These are phyloP conservation scores for Thelephora terrestris DNA, from an alignment of 1,284 basidiomycete genomes.

Conservation along the genomic window DNA sequence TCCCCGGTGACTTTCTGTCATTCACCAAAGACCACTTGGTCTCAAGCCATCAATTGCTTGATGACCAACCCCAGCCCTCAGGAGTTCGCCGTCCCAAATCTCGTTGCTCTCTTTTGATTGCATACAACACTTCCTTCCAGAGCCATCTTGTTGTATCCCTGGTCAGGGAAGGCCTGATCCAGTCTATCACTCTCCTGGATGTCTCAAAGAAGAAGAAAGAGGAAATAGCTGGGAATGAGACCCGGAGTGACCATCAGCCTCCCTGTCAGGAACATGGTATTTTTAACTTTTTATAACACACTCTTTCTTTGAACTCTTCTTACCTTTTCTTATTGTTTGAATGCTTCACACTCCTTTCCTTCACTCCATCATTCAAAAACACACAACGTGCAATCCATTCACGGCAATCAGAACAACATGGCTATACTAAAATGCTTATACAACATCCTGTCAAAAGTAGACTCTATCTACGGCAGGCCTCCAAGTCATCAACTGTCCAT, in stretches of 20 bases:
- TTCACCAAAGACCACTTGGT: conserved; percentile 87
- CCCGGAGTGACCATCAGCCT: conserved; percentile 23
- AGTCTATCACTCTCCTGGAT: conserved; percentile 46
- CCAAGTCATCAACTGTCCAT: too few relatives aligned
- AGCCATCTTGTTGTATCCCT: conserved; percentile 57
- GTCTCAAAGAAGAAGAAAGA: conserved; percentile 33
- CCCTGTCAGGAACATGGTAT: too few relatives aligned
- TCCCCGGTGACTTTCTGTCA: conserved; percentile 64
- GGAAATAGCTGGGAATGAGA: conserved; percentile 13
- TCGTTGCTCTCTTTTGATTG: conserved; percentile 71
- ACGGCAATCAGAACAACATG: too few relatives aligned
- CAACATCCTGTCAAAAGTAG: too few relatives aligned
- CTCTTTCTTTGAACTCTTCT: too few relatives aligned
- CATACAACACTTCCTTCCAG: conserved; percentile 62
- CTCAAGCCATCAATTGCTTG: conserved; percentile 74
- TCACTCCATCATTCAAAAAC: too few relatives aligned
- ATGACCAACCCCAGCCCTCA: conserved; percentile 26
- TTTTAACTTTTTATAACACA: too few relatives aligned
- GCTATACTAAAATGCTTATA: too few relatives aligned
- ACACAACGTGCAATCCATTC: too few relatives aligned
- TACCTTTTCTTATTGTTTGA: too few relatives aligned
- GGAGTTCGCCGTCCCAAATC: conserved; percentile 27
- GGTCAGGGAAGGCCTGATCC: conserved; percentile 37
- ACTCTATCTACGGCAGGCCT: too few relatives aligned
- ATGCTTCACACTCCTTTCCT: too few relatives aligned